Conservation (phyloP, 139 green algal species). For the Picochlorum sp. region DNA sequence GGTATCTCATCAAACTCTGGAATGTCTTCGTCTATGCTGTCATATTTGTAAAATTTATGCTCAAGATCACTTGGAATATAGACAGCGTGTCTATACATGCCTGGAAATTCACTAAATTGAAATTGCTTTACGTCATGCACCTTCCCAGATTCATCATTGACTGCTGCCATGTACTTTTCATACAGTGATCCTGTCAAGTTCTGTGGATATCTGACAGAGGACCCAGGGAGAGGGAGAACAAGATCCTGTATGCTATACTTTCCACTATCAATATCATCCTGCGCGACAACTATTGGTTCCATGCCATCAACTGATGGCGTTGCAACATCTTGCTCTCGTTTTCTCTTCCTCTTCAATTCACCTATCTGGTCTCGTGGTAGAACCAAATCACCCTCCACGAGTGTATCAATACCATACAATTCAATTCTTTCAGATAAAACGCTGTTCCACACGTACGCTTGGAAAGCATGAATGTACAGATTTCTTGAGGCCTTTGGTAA, state of each 20-base stretch:
- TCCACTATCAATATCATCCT: not conserved
- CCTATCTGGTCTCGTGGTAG: not conserved
- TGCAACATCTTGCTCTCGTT: not conserved
- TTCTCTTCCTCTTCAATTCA: not conserved
- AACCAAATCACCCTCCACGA: slow-evolving; percentile 10
- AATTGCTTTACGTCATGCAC: slow-evolving; percentile 38
- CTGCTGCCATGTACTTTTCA: slow-evolving; percentile 30
- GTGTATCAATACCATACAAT: not conserved
- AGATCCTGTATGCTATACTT: slow-evolving; percentile 64
- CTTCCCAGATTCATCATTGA: slow-evolving; percentile 35
- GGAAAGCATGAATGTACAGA: slow-evolving; percentile 93
- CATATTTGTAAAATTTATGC: slow-evolving; percentile 39
- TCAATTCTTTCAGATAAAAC: slow-evolving; percentile 1
- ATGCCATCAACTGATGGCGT: not conserved
- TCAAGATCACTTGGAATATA: slow-evolving; percentile 36
- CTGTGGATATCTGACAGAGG: not conserved
- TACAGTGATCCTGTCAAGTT: slow-evolving; percentile 33
- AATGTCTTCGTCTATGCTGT: slow-evolving; percentile 51
- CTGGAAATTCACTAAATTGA: slow-evolving; percentile 36
- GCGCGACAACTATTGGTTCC: not conserved
- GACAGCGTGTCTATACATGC: slow-evolving; percentile 67
- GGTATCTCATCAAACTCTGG: not conserved
- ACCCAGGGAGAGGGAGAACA: slow-evolving; percentile 81
- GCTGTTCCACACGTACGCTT: slow-evolving; percentile 91
- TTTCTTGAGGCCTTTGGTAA: slow-evolving; percentile 72